These are phyloP conservation scores for Sequoiadendron giganteum DNA, from an alignment of 75 land plant genomes.

Conservation along the genomic window DNA sequence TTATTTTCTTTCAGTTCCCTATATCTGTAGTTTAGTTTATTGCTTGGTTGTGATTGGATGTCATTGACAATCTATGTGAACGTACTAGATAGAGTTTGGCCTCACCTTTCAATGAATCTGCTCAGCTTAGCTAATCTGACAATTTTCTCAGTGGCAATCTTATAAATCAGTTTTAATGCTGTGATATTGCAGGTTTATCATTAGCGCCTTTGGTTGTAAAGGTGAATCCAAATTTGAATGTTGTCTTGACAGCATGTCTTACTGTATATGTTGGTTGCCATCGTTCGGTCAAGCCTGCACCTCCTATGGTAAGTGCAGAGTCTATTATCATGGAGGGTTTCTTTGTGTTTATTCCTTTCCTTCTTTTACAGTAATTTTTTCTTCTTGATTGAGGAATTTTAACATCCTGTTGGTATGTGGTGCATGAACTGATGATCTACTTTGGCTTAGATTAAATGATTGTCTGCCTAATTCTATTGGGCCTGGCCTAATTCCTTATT, in stretches of 20 bases:
- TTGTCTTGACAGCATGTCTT: slow-evolving; percentile 87
- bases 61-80: neutral
- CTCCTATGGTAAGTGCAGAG: slow-evolving; percentile 78
- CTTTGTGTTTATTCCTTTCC: neutral
- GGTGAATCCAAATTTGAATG: slow-evolving; percentile 92
- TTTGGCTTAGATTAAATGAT: too few species aligned
- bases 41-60: neutral
- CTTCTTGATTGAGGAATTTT: neutral
- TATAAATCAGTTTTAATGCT: neutral
- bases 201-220: slow-evolving; percentile 87
- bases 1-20: neutral
- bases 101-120: neutral
- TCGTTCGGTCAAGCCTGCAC: slow-evolving; percentile 95
- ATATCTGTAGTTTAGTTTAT: neutral
- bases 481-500: neutral
- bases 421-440: neutral
- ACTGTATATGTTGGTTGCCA: slow-evolving; percentile 92
- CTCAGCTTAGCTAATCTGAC: neutral
- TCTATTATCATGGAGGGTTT: neutral
- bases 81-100: neutral
- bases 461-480: too few species aligned
- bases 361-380: neutral
- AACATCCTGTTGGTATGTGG: neutral
- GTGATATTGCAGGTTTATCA: slow-evolving; percentile 62
- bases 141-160: neutral